A percentile compares a stretch with the other conserved stretches of the same genome.
These are phyloP conservation scores for Rhizomucor miehei DNA, from an alignment of 371 early-diverging fungal genomes.

Conservation along the genomic window DNA sequence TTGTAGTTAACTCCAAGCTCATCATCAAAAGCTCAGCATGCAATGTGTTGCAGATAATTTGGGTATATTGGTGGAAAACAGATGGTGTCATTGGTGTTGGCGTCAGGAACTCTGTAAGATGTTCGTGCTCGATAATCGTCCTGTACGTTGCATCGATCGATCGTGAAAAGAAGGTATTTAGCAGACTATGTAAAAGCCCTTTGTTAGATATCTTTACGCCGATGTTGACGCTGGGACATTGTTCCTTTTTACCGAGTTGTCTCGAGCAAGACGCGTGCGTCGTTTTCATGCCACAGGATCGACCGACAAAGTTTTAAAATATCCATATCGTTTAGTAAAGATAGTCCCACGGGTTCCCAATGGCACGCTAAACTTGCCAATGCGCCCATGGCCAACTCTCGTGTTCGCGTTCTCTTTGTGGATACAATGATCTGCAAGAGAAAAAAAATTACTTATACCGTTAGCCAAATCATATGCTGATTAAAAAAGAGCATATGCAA, in stretches of 20 bases:
- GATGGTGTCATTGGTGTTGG: conserved; percentile 34
- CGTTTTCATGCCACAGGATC: conserved; percentile 40
- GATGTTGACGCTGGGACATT: too few species aligned
- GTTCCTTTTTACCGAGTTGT: conserved; percentile 39
- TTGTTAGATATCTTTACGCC: too few species aligned
- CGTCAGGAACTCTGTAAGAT: conserved; percentile 26
- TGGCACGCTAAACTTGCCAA: conserved; percentile 44
- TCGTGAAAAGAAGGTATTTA: conserved; percentile 33
- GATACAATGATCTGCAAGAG: conserved; percentile 25
- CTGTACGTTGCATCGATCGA: conserved; percentile 27
- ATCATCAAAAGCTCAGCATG: conserved; percentile 31
- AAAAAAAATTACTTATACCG: too few species aligned
- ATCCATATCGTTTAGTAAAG: conserved; percentile 33
- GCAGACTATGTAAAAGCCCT: conserved; percentile 16
- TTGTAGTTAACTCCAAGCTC: conserved; percentile 30
- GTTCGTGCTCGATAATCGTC: conserved; percentile 37
- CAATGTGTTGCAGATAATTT: conserved; percentile 38
- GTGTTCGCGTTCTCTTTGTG: conserved; percentile 30
- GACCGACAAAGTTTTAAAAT: conserved; percentile 29
- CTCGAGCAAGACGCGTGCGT: conserved; percentile 36
- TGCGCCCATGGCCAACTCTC: conserved; percentile 40
- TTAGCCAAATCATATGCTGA: too few species aligned
- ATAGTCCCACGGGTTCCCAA: conserved; percentile 28
- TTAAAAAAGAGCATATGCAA: too few species aligned
- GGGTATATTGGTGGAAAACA: conserved; percentile 36